Percentiles rank a stretch among this genome's conserved stretches.
These are phyloP conservation scores for Gaultheria prostrata DNA, from an alignment of 148 eudicot species.

Conservation along the genomic window DNA sequence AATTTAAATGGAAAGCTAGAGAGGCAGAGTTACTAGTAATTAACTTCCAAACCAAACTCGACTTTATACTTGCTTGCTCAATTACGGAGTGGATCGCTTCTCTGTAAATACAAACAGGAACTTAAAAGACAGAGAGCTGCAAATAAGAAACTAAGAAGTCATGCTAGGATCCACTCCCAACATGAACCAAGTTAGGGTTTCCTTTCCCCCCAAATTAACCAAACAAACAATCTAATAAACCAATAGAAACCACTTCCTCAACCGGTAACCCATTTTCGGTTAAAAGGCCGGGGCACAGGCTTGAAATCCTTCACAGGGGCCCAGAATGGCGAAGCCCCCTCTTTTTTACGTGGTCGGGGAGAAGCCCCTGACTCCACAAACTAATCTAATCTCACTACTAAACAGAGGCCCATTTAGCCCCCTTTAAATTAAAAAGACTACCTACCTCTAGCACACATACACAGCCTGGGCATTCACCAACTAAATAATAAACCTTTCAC, in stretches of 20 bases:
- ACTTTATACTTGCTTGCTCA: background rate
- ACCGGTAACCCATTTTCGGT: conserved; percentile 13
- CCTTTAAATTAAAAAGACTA: conserved; percentile 15
- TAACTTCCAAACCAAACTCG: background rate
- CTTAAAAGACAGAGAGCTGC: background rate
- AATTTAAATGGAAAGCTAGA: background rate
- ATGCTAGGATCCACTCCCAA: conserved; percentile 32
- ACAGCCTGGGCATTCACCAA: conserved; percentile 6
- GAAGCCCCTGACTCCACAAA: conserved; percentile 8
- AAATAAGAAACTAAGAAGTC: background rate
- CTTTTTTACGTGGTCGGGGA: background rate
- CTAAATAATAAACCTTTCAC: conserved; percentile 9
- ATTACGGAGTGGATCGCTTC: background rate
- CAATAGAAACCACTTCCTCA: background rate
- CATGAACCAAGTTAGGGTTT: conserved; percentile 27
- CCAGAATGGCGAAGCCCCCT: background rate
- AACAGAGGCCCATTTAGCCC: conserved; percentile 3
- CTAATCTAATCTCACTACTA: conserved; percentile 8
- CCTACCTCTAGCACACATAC: background rate
- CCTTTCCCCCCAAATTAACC: conserved; percentile 22
- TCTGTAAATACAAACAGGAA: background rate
- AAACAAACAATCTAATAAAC: conserved; percentile 16
- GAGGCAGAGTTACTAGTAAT: background rate
- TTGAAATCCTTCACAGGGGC: conserved; percentile 4
- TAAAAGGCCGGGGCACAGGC: conserved; percentile 19